Conservation (phyloP, 116 monocot genomes). For the Papilionanthe hybrid region DNA sequence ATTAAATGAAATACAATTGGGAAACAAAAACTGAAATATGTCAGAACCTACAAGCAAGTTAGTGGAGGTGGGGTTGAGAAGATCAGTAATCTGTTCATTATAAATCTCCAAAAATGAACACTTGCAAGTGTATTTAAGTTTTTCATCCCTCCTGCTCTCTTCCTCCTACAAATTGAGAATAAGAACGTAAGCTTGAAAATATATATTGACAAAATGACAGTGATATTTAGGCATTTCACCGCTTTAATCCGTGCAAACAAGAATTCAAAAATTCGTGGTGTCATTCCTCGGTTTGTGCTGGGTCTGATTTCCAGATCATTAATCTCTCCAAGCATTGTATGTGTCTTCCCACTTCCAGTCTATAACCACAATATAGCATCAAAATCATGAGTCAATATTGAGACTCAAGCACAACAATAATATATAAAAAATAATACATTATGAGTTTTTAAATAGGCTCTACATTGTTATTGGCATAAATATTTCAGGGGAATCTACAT, state of each 20-base stretch:
- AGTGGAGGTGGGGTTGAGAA: constrained; percentile 81
- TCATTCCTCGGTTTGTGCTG: constrained; percentile 78
- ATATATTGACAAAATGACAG: background rate
- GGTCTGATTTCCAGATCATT: constrained; percentile 56
- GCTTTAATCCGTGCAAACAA: constrained; percentile 95
- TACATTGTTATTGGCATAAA: background rate
- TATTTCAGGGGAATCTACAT: too few species aligned
- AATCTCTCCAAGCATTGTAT: constrained; percentile 94
- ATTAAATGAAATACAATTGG: background rate
- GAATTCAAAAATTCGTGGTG: constrained; percentile 92
- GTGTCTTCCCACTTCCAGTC: constrained; percentile 97
- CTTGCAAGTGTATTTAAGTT: constrained; percentile 82
- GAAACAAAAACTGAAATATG: constrained; percentile 1
- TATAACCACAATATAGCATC: constrained; percentile 22
- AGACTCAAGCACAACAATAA: background rate
- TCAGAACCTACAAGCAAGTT: constrained; percentile 65
- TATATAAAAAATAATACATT: background rate
- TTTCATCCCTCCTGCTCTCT: constrained; percentile 89
- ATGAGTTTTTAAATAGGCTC: too few species aligned
- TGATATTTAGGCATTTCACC: constrained; percentile 31
- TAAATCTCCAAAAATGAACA: constrained; percentile 97
- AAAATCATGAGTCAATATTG: constrained; percentile 2
- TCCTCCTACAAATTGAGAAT: constrained; percentile 58
- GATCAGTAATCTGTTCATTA: constrained; percentile 97
- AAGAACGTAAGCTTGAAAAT: background rate